Percentiles rank a stretch among this genome's conserved stretches.
Conservation (phyloP, 768 basidiomycete genomes). For the Boletus sp. region DNA sequence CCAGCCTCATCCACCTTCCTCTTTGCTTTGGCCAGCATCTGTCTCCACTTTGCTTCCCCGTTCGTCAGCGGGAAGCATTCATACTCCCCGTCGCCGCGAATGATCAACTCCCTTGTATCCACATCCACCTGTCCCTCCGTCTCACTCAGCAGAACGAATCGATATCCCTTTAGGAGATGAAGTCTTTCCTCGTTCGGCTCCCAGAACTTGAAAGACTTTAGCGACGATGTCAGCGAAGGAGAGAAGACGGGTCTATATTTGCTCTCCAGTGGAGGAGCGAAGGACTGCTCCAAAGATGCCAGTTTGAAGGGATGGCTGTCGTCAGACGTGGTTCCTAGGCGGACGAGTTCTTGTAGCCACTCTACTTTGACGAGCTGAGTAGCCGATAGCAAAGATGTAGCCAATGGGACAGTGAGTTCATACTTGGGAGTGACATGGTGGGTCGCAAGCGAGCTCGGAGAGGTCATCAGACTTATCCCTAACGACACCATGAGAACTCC, state of each 20-base stretch:
- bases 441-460: slow-evolving; percentile 47
- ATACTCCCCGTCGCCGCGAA: slow-evolving; percentile 56
- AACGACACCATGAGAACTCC: background rate
- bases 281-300: slow-evolving; percentile 48
- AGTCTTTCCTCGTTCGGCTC: slow-evolving; percentile 64
- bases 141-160: slow-evolving; percentile 64
- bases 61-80: slow-evolving; percentile 57
- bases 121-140: slow-evolving; percentile 47
- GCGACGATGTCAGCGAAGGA: slow-evolving; percentile 42
- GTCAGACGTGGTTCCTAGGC: slow-evolving; percentile 41
- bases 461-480: slow-evolving; percentile 56
- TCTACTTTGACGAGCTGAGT: slow-evolving; percentile 61
- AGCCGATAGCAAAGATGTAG: slow-evolving; percentile 57
- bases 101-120: slow-evolving; percentile 54
- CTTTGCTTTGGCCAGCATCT: slow-evolving; percentile 49
- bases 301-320: slow-evolving; percentile 34
- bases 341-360: slow-evolving; percentile 65
- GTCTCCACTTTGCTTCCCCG: slow-evolving; percentile 51
- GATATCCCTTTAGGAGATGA: slow-evolving; percentile 48
- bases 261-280: slow-evolving; percentile 46
- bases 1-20: slow-evolving; percentile 45
- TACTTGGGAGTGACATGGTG: slow-evolving; percentile 62
- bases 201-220: slow-evolving; percentile 60
- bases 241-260: slow-evolving; percentile 63
- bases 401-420: slow-evolving; percentile 47